Conservation (phyloP, 805 yeast genomes). For the Blastobotrys peoriensis region DNA sequence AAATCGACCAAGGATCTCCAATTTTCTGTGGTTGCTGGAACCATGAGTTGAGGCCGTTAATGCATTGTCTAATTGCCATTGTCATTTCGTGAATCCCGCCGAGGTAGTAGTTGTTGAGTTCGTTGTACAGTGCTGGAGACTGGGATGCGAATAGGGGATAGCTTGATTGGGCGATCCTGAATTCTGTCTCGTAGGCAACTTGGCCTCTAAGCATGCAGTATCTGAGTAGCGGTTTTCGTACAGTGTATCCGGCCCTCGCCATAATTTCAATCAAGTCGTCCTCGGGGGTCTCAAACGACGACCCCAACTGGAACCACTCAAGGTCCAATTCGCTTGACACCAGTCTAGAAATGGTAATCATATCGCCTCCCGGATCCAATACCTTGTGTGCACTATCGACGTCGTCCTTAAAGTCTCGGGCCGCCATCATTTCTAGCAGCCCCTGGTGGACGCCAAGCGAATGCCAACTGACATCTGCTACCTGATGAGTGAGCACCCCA, state of each 20-base stretch:
- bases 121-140: slow-evolving; percentile 41
- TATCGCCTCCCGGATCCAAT: slow-evolving; percentile 62
- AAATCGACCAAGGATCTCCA: slow-evolving; percentile 28
- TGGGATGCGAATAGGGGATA: slow-evolving; percentile 30
- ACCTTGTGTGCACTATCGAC: slow-evolving; percentile 43
- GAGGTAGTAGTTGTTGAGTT: slow-evolving; percentile 42
- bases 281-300: slow-evolving; percentile 28
- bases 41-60: slow-evolving; percentile 37
- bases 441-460: slow-evolving; percentile 52
- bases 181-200: slow-evolving; percentile 45
- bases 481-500: slow-evolving; percentile 58
- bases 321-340: slow-evolving; percentile 26
- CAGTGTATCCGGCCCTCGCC: slow-evolving; percentile 32
- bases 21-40: slow-evolving; percentile 27
- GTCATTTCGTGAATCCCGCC: slow-evolving; percentile 51
- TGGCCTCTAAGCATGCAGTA: slow-evolving; percentile 53
- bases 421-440: slow-evolving; percentile 43
- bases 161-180: slow-evolving; percentile 29
- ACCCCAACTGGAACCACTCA: slow-evolving; percentile 22
- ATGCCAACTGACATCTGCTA: slow-evolving; percentile 65
- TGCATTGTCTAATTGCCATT: slow-evolving; percentile 36
- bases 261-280: slow-evolving; percentile 41
- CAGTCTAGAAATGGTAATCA: slow-evolving; percentile 40
- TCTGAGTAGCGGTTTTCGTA: slow-evolving; percentile 32
- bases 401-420: slow-evolving; percentile 50